A percentile compares a stretch with the other conserved stretches of the same genome.
These are phyloP conservation scores for Phytophthora foliorum DNA, from an alignment of 352 stramenopile genomes.

Conservation along the genomic window DNA sequence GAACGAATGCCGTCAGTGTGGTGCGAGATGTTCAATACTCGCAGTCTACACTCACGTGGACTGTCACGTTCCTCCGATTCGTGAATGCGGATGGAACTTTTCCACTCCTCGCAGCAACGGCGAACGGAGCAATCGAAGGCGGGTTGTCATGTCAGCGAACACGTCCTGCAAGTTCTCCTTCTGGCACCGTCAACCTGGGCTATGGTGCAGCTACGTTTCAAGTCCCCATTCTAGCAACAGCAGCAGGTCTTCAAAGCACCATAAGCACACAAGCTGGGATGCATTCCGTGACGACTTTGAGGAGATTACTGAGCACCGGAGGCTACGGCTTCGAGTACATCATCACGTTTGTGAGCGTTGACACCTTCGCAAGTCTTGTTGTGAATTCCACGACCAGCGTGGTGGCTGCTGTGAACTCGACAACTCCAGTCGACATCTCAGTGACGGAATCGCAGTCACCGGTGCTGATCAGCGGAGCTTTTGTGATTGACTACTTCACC, in stretches of 20 bases:
- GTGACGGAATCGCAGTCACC: constrained; percentile 47
- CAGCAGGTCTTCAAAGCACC: constrained; percentile 40
- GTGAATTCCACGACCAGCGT: constrained; percentile 30
- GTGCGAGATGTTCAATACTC: constrained; percentile 42
- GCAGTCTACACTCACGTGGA: constrained; percentile 54
- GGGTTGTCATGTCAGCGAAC: constrained; percentile 28
- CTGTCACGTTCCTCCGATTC: constrained; percentile 63
- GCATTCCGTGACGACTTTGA: constrained; percentile 41
- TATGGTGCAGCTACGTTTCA: constrained; percentile 48
- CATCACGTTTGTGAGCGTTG: constrained; percentile 67
- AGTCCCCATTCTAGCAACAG: constrained; percentile 27
- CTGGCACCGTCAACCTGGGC: constrained; percentile 44
- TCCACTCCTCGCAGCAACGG: constrained; percentile 43
- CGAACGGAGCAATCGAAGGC: constrained; percentile 57
- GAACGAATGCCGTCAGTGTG: constrained; percentile 39
- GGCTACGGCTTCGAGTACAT: constrained; percentile 58
- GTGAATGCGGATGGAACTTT: constrained; percentile 43
- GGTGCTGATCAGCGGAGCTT: constrained; percentile 56
- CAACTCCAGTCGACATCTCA: constrained; percentile 14
- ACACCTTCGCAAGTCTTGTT: constrained; percentile 46
- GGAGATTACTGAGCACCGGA: constrained; percentile 18
- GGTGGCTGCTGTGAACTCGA: constrained; percentile 17
- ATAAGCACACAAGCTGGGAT: constrained; percentile 46
- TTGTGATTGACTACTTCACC: constrained; percentile 58
- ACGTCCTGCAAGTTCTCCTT: constrained; percentile 33